Conservation (phyloP, 768 basidiomycete genomes). For the Rhodotorula paludigena region DNA sequence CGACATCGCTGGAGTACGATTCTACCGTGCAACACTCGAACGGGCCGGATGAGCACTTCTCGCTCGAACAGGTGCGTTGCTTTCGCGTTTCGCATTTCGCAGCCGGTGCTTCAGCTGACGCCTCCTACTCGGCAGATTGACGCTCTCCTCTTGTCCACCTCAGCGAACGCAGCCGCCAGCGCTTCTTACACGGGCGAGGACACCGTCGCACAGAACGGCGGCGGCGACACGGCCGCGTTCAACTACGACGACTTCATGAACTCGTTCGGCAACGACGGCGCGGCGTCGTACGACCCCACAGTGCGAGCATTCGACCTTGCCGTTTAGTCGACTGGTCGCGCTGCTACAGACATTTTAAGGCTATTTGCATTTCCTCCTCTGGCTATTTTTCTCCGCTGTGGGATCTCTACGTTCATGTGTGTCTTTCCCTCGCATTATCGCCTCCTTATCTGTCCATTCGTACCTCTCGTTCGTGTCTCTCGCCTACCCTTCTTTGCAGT, state of each 20-base stretch:
- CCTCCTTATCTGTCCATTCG: background rate
- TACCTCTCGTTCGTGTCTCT: too few relatives aligned
- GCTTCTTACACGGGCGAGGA: background rate
- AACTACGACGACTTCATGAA: slow-evolving; percentile 12
- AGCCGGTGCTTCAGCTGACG: background rate
- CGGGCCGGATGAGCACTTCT: background rate
- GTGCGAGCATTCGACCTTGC: background rate
- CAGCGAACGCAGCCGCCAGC: background rate
- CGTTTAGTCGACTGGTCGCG: background rate
- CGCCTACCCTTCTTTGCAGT: too few relatives aligned
- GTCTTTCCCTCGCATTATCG: background rate
- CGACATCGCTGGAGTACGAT: too few relatives aligned
- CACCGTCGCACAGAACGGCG: too few relatives aligned
- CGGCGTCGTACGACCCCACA: slow-evolving; percentile 17
- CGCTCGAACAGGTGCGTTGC: background rate
- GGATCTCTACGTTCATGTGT: background rate
- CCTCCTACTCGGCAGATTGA: background rate
- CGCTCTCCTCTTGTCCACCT: slow-evolving; percentile 8
- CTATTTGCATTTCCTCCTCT: background rate
- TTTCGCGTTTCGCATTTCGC: background rate
- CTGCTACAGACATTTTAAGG: background rate
- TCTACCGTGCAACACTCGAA: too few relatives aligned
- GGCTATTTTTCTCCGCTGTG: background rate
- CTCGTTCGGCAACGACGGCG: slow-evolving; percentile 4
- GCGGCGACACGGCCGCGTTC: slow-evolving; percentile 2